phyloP scores from a whole-genome alignment of 495 filamentous ascomycete genomes.

The Collariella sp. region DNA sequence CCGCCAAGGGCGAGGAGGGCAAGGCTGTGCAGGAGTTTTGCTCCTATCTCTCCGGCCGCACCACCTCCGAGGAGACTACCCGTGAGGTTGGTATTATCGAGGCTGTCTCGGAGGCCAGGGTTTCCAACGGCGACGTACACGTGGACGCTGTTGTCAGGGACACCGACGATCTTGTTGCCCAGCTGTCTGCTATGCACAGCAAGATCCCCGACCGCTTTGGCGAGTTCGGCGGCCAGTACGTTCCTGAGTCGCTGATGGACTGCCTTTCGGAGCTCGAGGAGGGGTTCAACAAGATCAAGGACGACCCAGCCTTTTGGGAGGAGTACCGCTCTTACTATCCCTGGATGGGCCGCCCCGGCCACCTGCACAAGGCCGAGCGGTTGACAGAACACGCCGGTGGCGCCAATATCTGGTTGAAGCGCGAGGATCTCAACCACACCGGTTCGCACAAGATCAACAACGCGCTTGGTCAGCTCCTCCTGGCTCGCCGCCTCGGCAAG shows the following conservation, averaged over 20 bases:
- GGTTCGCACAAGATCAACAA: conserved; percentile 97
- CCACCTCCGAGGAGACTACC: conserved; percentile 41
- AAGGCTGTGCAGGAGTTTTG: conserved; percentile 82
- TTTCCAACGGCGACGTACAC: conserved; percentile 46
- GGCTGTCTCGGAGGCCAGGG: conserved; percentile 46
- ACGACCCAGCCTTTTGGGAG: conserved; percentile 91
- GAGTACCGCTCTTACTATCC: conserved; percentile 95
- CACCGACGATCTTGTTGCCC: conserved; percentile 36
- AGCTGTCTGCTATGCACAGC: conserved; percentile 40
- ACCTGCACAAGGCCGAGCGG: conserved; percentile 78
- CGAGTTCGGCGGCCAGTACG: conserved; percentile 97
- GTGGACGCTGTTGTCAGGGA: conserved; percentile 41
- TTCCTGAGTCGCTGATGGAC: conserved; percentile 96
- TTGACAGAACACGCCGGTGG: conserved; percentile 83
- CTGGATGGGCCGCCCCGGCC: conserved; percentile 93
- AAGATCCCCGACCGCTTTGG: conserved; percentile 79
- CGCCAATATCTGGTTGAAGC: conserved; percentile 90
- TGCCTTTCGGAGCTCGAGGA: conserved; percentile 83
- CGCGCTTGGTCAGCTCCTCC: conserved; percentile 77
- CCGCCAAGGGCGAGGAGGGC: conserved; percentile 57
- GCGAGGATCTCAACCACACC: conserved; percentile 86
- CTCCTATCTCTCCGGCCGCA: conserved; percentile 63
- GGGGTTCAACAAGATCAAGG: conserved; percentile 78
- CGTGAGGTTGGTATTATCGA: conserved; percentile 57
- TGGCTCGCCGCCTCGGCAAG: conserved; percentile 77